phyloP scores from a whole-genome alignment of 768 basidiomycete species.

The Hygrophorus pudorinus region DNA sequence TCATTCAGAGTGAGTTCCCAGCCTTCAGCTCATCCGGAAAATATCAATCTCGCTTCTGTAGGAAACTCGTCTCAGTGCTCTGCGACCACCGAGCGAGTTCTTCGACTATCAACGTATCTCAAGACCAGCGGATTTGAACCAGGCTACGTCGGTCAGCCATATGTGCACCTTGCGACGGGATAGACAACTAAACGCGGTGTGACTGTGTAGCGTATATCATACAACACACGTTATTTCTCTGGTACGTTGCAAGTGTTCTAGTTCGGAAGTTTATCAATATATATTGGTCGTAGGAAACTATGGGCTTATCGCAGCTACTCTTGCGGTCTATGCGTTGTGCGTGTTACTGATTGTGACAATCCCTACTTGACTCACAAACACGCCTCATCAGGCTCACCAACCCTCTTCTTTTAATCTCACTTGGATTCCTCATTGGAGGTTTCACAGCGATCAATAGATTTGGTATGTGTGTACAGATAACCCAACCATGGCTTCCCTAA shows the following conservation, averaged over 20 bases:
- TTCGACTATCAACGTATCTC: slow-evolving; percentile 80
- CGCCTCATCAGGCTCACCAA: slow-evolving; percentile 56
- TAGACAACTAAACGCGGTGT: background rate
- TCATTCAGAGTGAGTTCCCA: slow-evolving; percentile 49
- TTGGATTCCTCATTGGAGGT: slow-evolving; percentile 85
- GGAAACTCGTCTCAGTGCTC: slow-evolving; percentile 72
- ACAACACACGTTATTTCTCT: slow-evolving; percentile 88
- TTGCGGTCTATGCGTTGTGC: slow-evolving; percentile 84
- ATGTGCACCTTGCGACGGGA: background rate
- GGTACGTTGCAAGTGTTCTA: slow-evolving; percentile 25
- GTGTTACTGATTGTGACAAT: slow-evolving; percentile 9
- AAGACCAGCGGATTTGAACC: slow-evolving; percentile 72
- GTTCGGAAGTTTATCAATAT: background rate
- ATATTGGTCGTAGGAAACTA: slow-evolving; percentile 62
- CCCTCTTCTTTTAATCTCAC: slow-evolving; percentile 69
- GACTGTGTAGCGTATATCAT: slow-evolving; percentile 69
- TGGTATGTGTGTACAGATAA: slow-evolving; percentile 33
- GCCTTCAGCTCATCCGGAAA: background rate
- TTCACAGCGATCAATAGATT: slow-evolving; percentile 85
- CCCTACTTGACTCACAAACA: background rate
- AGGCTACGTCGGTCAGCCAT: slow-evolving; percentile 58
- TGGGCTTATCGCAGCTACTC: slow-evolving; percentile 59
- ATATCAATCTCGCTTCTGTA: slow-evolving; percentile 17
- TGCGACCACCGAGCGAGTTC: slow-evolving; percentile 68
- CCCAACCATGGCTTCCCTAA: background rate